Base-by-base conservation (phyloP, 2,329 filamentous ascomycete genomes). In the Colletotrichum ledebouriae region DNA sequence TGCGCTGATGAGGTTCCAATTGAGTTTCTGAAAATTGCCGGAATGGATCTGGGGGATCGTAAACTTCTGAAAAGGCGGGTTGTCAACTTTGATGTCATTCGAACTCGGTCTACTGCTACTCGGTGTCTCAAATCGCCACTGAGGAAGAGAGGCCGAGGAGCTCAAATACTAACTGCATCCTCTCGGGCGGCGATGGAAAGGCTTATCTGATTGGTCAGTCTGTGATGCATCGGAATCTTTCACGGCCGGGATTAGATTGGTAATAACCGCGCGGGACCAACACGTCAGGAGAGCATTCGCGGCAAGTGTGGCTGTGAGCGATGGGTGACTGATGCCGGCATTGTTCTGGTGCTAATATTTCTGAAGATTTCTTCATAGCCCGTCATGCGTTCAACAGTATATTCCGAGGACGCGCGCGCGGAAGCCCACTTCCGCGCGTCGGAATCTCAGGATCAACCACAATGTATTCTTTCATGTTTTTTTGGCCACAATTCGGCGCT, bases 261-360 rank as follows among this genome's bases (percentile, higher is more conserved):
- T 69, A 69, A 69, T 69, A 69, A 15, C 66, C 66, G 66, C 66
- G 66, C 66, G 66, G 61, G 66, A 66, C 42, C 63, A 44, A 13
- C 13, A 52, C 25, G 37, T 33, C 34, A 39, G 34, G 34, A 39
- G 10, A 13, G 34, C 34, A 39, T 13, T 11, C 2, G 34, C 41
- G 25, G 61, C 33, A 68, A 64, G 41, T 53, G 17, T 1, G 17
- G 17, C 17, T 17, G 17, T 17, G 39, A 47, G 34, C 15, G 46
- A 46, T 17, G 60, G 49, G 22, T 37, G 37, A 50, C 49, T 29
- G 20, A 41, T 33, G 46, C 5, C 13, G 37, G 13, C 25, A 1
- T 25, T 39, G 7, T 17, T 17, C 44, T 49, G 25, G 22, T 63
- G 29, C 29, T 29, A n/a, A 50, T 6, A 41, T 49, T 33, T 33